Evolutionary conservation across 2,329 filamentous ascomycete species (phyloP), one percentile per base, ranked within the genome.

Genomic region (Fonsecaea pedrosoi): DNA sequence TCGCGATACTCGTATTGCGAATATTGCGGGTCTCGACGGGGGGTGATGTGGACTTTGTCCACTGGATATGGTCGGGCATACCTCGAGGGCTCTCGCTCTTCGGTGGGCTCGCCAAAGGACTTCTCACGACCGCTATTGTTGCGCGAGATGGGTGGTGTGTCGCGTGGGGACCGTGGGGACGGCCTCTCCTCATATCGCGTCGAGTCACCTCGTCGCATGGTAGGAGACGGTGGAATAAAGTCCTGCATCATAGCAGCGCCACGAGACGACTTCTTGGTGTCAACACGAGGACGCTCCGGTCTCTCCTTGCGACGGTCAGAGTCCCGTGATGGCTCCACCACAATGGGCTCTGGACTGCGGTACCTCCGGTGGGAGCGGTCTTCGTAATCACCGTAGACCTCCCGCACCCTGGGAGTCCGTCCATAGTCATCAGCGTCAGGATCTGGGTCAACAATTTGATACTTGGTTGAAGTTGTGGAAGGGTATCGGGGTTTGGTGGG

Each of bases 71-170:
- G 63, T 58, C 68, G 63, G 45, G 53, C 55, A 18, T 70, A 65
- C 7, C 68, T 42, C 13, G 65, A 59, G n/a, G 54, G 35, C 48
- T 68, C 66, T 42, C 64, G 67, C 8, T 70, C 68, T n/a, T 70
- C 68, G n/a, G 66, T 60, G 5, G 68, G 58, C n/a, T 71, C 69
- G 2, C 32, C 60, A 54, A 63, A 69, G 21, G 68, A 53, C 45
- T 70, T 70, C 1, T 71, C 65, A 4, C 69, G 69, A 25, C 62
- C 64, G 55, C 69, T 71, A 54, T 71, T 69, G 55, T 68, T 62
- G 42, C 67, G 69, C 30, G 67, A 66, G 10, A 69, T 62, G 9
- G 64, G 58, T 18, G 66, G 67, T 21, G 67, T 63, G 25, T 71
- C 65, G n/a, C 62, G 67, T 10, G 64, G 63, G n/a, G 69, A 69